phyloP scores from a whole-genome alignment of 1,139 yeast species.

The Trichomonascaceae sp. region DNA sequence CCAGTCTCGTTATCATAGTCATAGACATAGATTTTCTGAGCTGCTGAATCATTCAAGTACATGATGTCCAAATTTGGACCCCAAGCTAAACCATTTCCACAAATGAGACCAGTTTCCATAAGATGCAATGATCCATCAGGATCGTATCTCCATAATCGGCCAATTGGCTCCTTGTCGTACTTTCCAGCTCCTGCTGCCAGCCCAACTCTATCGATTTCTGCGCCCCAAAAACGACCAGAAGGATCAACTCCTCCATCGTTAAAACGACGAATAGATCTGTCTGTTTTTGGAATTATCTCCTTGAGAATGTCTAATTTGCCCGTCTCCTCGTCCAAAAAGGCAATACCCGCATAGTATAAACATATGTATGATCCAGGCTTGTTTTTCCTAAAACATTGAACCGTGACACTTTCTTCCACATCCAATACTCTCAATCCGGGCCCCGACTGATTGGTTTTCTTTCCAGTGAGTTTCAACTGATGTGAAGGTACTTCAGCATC shows the following conservation, averaged over 20 bases:
- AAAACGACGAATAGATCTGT: conserved; percentile 22
- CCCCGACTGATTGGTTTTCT: conserved; percentile 15
- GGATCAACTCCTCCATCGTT: conserved; percentile 34
- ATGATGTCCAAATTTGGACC: conserved; percentile 43
- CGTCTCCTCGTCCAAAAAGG: conserved; percentile 29
- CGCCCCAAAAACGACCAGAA: conserved; percentile 28
- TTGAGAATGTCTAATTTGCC: conserved; percentile 28
- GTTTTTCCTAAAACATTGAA: conserved; percentile 25
- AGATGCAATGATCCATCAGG: conserved; percentile 22
- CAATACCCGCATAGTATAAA: conserved; percentile 28
- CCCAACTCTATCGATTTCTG: conserved; percentile 30
- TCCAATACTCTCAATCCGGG: conserved; percentile 26
- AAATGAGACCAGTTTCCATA: conserved; percentile 23
- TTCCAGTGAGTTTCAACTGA: conserved; percentile 1
- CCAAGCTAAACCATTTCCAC: conserved; percentile 69
- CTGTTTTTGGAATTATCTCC: conserved; percentile 27
- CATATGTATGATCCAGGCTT: conserved; percentile 26
- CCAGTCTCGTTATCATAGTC: conserved; percentile 50
- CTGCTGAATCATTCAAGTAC: conserved; percentile 68
- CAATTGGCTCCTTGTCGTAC: conserved; percentile 26
- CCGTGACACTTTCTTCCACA: conserved; percentile 27
- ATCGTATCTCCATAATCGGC: conserved; percentile 35
- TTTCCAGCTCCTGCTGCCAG: conserved; percentile 23
- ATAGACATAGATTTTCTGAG: conserved; percentile 52
- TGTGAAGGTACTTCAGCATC: conserved; percentile 3